A percentile compares a stretch with the other conserved stretches of the same genome.
Conservation (phyloP, 805 yeast genomes). For the Ogataea haglerorum region DNA sequence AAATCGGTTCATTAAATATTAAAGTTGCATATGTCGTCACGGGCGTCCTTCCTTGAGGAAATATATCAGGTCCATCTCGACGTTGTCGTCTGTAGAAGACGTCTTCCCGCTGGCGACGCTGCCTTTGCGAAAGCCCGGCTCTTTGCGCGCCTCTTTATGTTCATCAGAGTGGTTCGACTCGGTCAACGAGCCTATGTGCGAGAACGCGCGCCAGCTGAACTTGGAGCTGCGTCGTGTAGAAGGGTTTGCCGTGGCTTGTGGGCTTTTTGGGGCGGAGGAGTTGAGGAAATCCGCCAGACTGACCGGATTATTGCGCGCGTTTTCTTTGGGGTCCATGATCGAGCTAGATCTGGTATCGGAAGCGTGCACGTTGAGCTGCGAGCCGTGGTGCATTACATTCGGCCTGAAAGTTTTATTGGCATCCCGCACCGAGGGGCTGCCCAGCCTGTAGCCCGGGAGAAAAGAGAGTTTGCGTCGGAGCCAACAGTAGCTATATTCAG, state of each 20-base stretch:
- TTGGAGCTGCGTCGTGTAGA: conserved; percentile 22
- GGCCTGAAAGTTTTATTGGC: not conserved
- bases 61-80: conserved; percentile 24
- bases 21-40: not conserved
- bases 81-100: conserved; percentile 14
- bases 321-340: conserved; percentile 5
- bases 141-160: conserved; percentile 6
- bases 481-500: conserved; percentile 11
- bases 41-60: conserved; percentile 20
- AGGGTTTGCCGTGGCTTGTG: conserved; percentile 1
- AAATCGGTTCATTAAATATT: not conserved
- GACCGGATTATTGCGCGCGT: conserved; percentile 11
- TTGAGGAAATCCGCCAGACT: conserved; percentile 18
- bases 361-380: not conserved
- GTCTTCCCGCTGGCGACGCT: conserved; percentile 20
- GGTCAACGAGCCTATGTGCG: conserved; percentile 21
- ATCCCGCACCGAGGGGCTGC: not conserved
- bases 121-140: conserved; percentile 17
- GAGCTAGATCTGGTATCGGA: not conserved
- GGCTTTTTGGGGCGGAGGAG: conserved; percentile 6
- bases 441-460: conserved; percentile 28
- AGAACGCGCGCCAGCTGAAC: conserved; percentile 27
- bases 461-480: conserved; percentile 26
- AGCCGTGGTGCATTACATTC: not conserved
- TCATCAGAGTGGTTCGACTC: conserved; percentile 12